Percentiles rank a stretch among this genome's conserved stretches.
phyloP scores from a whole-genome alignment of 1,284 basidiomycete species.

The Irpex sp. region DNA sequence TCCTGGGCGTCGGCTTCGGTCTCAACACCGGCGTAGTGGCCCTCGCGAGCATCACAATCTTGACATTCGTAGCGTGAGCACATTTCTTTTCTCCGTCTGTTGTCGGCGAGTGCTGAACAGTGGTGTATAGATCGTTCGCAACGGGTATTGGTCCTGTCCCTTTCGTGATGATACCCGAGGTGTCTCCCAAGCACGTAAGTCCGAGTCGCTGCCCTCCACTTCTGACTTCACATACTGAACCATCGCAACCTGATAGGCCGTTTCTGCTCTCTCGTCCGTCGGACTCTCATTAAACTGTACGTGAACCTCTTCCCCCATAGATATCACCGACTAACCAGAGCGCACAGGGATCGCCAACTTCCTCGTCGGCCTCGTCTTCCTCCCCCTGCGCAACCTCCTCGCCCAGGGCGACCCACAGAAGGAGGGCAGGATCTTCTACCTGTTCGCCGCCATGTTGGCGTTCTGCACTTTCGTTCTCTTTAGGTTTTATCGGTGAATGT shows the following conservation, averaged over 20 bases:
- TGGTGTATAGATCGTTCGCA: conserved; percentile 67
- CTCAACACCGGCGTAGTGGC: conserved; percentile 58
- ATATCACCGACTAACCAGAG: neutral
- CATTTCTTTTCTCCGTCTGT: neutral
- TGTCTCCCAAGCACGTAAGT: conserved; percentile 75
- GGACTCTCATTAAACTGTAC: conserved; percentile 82
- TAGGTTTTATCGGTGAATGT: conserved; percentile 22
- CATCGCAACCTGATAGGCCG: conserved; percentile 49
- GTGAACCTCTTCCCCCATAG: conserved; percentile 19
- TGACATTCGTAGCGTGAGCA: conserved; percentile 79
- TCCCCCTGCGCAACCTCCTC: conserved; percentile 76
- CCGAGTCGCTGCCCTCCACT: conserved; percentile 13
- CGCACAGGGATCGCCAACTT: conserved; percentile 78
- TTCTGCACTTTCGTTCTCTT: conserved; percentile 28
- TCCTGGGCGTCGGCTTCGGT: conserved; percentile 68
- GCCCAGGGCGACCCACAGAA: conserved; percentile 59
- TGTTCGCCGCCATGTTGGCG: conserved; percentile 48
- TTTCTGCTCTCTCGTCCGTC: conserved; percentile 81
- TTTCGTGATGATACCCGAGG: conserved; percentile 90
- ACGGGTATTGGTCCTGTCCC: conserved; percentile 90
- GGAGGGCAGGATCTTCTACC: conserved; percentile 81
- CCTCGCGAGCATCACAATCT: conserved; percentile 74
- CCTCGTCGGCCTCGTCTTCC: conserved; percentile 76
- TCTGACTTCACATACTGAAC: neutral
- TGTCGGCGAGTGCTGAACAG: neutral